Conservation (phyloP, 768 basidiomycete species). For the Tephrocybe sp. region DNA sequence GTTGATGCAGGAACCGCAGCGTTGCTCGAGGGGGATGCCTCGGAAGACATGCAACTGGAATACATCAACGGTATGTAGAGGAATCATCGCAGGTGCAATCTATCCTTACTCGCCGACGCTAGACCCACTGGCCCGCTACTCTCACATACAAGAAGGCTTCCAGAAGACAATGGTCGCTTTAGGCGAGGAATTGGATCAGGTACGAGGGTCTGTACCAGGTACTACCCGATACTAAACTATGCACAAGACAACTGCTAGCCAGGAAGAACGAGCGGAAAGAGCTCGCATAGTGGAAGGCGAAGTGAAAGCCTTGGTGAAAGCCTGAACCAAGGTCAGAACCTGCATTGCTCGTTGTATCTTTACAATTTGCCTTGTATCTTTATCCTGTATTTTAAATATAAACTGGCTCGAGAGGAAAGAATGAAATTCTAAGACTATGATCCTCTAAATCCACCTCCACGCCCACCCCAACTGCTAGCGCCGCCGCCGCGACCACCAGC, state of each 20-base stretch:
- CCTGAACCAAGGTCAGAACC: conserved; percentile 28
- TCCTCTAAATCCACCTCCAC: conserved; percentile 43
- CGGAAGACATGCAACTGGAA: conserved; percentile 20
- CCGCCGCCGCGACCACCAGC: conserved; percentile 25
- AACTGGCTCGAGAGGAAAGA: conserved; percentile 1
- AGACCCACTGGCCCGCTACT: conserved; percentile 12
- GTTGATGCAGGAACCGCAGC: conserved; percentile 26
- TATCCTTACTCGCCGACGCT: neutral
- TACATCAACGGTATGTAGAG: conserved; percentile 12
- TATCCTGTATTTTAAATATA: neutral
- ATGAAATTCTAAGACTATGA: conserved; percentile 29
- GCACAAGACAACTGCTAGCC: conserved; percentile 43
- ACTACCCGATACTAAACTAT: neutral
- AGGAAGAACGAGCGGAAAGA: conserved; percentile 51
- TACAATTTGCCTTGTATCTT: conserved; percentile 2
- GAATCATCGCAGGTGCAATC: neutral
- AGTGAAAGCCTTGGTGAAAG: conserved; percentile 50
- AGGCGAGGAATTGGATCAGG: conserved; percentile 53
- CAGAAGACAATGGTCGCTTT: conserved; percentile 40
- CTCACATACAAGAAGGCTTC: conserved; percentile 28
- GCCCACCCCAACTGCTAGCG: conserved; percentile 7
- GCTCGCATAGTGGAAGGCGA: conserved; percentile 47
- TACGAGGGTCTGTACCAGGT: conserved; percentile 21
- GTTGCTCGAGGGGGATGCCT: conserved; percentile 6
- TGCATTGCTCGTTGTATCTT: neutral